Percentiles rank a stretch among this genome's conserved stretches.
phyloP scores from a whole-genome alignment of 129 eudicot species.

The Heracleum sosnowskyi region DNA sequence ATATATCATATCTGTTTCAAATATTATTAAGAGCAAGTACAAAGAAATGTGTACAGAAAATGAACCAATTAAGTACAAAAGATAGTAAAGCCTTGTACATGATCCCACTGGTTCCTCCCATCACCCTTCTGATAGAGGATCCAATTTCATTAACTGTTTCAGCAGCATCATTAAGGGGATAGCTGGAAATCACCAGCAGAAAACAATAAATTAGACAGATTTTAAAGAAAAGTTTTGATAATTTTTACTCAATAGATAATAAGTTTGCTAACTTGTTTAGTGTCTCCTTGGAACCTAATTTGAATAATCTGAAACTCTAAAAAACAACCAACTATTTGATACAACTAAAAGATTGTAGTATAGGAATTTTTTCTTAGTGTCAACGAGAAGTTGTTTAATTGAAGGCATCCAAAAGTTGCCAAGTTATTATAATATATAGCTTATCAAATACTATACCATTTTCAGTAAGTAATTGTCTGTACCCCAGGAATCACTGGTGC shows the following conservation, averaged over 20 bases:
- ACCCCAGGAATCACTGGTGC: neutral
- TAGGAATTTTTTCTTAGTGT: neutral
- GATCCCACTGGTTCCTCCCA: conserved; percentile 99
- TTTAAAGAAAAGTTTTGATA: neutral
- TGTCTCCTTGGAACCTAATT: neutral
- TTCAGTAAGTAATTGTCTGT: neutral
- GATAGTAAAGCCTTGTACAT: conserved; percentile 32
- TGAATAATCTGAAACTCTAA: neutral
- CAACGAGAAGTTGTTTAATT: neutral
- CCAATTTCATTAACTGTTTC: conserved; percentile 82
- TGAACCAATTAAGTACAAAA: neutral
- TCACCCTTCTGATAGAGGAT: conserved; percentile 81
- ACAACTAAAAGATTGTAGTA: neutral
- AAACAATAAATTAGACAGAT: neutral
- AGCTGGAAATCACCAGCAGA: conserved; percentile 30
- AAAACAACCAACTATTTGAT: neutral
- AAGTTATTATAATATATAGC: neutral
- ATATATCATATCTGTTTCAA: conserved; percentile 74
- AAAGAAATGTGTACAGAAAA: neutral
- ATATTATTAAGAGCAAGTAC: neutral
- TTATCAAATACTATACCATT: neutral
- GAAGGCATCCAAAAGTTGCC: neutral
- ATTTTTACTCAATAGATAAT: neutral
- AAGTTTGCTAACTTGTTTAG: neutral
- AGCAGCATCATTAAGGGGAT: conserved; percentile 84